Percentiles rank a stretch among this genome's conserved stretches.
phyloP scores from a whole-genome alignment of 2,329 filamentous ascomycete genomes.

The Macrophomina pseudophaseolina region DNA sequence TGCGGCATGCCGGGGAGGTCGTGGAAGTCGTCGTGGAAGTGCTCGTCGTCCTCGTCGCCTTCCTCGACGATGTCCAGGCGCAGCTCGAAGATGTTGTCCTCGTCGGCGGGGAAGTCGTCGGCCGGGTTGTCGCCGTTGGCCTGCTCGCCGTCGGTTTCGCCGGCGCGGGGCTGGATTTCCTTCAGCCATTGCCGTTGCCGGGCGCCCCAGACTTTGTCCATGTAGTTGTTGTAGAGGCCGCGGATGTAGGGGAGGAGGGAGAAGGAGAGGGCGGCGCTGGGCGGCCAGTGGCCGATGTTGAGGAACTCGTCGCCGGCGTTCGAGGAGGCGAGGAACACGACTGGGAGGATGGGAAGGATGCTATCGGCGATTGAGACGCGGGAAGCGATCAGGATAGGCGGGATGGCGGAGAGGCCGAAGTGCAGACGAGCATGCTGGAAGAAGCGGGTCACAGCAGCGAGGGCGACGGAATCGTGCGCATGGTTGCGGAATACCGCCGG shows the following conservation, averaged over 20 bases:
- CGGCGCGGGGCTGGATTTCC: conserved; percentile 64
- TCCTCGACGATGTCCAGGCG: conserved; percentile 52
- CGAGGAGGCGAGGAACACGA: conserved; percentile 65
- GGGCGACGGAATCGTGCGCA: conserved; percentile 39
- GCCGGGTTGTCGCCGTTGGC: conserved; percentile 38
- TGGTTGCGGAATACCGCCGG: conserved; percentile 42
- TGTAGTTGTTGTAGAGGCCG: conserved; percentile 66
- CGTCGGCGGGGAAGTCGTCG: conserved; percentile 34
- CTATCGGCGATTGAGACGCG: conserved; percentile 64
- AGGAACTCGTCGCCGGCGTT: conserved; percentile 49
- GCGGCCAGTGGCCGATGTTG: conserved; percentile 67
- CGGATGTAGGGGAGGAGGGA: conserved; percentile 70
- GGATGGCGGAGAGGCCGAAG: conserved; percentile 70
- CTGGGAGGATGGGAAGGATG: conserved; percentile 66
- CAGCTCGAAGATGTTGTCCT: conserved; percentile 54
- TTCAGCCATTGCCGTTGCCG: conserved; percentile 66
- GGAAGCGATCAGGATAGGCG: conserved; percentile 69
- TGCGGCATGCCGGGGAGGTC: conserved; percentile 30
- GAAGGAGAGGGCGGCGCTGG: conserved; percentile 68
- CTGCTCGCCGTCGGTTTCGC: conserved; percentile 40
- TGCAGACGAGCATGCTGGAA: conserved; percentile 57
- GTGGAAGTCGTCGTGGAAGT: conserved; percentile 46
- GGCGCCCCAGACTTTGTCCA: conserved; percentile 63
- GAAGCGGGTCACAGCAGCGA: conserved; percentile 36
- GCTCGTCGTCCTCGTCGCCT: conserved; percentile 38